These are phyloP conservation scores for Rhynchosporium agropyri DNA, from an alignment of 2,329 filamentous ascomycete genomes.

Conservation along the genomic window DNA sequence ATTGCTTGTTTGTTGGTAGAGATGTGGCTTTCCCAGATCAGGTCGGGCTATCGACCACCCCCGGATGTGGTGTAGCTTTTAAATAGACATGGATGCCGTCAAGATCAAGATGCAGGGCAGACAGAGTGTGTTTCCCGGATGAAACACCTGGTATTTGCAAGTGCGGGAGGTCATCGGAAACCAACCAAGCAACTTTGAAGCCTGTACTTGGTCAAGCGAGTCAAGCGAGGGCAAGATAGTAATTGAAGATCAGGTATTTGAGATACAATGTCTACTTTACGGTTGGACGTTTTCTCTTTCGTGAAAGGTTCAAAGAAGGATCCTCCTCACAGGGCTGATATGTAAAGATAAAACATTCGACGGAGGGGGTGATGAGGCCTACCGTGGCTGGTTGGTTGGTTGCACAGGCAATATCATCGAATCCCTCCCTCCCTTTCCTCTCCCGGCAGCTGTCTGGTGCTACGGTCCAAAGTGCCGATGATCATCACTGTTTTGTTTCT, in stretches of 20 bases:
- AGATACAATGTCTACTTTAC: too few relatives aligned
- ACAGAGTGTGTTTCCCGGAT: slow-evolving; percentile 22
- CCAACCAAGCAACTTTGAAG: background rate
- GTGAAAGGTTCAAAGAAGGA: background rate
- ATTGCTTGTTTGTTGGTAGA: slow-evolving; percentile 17
- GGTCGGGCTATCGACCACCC: background rate
- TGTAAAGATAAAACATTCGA: background rate
- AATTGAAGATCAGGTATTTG: too few relatives aligned
- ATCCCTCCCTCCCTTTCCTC: background rate
- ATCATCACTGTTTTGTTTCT: background rate
- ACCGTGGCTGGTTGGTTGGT: background rate
- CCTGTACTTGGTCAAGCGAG: background rate
- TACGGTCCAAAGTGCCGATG: background rate
- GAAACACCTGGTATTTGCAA: slow-evolving; percentile 30
- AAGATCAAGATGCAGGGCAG: slow-evolving; percentile 20
- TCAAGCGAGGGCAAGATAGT: too few relatives aligned
- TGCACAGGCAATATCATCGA: background rate
- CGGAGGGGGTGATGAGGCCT: background rate
- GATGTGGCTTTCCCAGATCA: slow-evolving; percentile 8
- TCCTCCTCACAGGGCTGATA: background rate
- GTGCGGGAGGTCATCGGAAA: slow-evolving; percentile 9
- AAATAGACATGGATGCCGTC: slow-evolving; percentile 22
- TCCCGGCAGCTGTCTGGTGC: background rate
- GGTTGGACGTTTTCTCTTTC: too few relatives aligned
- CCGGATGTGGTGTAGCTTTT: slow-evolving; percentile 14